Base-by-base conservation (phyloP, 805 yeast species). In the Candida tammaniensis region DNA sequence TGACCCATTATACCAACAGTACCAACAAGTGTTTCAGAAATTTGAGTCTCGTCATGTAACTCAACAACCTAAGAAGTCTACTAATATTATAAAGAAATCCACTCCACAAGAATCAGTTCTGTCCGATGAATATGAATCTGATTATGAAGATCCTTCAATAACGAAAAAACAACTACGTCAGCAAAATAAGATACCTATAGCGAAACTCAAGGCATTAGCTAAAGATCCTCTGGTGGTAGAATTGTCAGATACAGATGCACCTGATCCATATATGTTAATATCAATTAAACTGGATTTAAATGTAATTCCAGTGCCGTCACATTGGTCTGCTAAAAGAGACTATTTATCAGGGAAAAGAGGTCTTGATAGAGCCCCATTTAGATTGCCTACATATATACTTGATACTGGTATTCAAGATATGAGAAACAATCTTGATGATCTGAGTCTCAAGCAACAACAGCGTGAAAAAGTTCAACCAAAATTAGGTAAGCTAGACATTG, bases 401-500 rank as follows among this genome's bases (percentile, higher is more conserved):
- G 86, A 78, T 33, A 89, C 97, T 0, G 96, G 96, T 2, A 88
- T 91, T 17, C 74, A 78, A 43, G 88, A 85, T 36, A 84, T 91
- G 95, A 74, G 97, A 54, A 76, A 78, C 36, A 76, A 79, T 2
- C 55, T 64, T 4, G 80, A 80, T 27, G 79, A 74, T 13, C 62
- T 74, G 10, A 69, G 79, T 1, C 53, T 87, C 46, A 80, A 83
- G 51, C 93, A 85, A 49, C 70, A 74, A 50, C 82, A 82, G 55
- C 70, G 97, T 42, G 91, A 85, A 37, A 70, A 84, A 33, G 94
- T 88, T 0, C 96, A 86, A 55, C 96, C 96, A 0, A 86, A 86
- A 53, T 68, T 87, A 78, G 94, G 94, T 1, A 69, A 79, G 33
- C 56, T 91, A 15, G 98, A 91, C 54, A 74, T 93, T 16, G 97